Evolutionary conservation across 2,329 filamentous ascomycete genomes (phyloP).

Genomic region (Pseudogymnoascus sp.): DNA sequence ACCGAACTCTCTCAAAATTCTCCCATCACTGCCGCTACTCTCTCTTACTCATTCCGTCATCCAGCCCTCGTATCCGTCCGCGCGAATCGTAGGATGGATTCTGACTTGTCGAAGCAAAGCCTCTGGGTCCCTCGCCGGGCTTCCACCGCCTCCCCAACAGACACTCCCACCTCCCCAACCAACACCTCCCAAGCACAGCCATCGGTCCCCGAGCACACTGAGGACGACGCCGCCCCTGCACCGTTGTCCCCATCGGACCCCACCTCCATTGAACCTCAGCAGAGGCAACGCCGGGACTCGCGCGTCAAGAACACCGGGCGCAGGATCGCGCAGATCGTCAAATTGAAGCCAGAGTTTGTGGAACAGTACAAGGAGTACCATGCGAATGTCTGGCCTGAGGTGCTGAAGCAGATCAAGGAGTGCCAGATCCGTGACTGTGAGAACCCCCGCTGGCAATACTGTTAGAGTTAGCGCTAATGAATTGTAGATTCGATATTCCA

Average conservation of each 20-base stretch:
- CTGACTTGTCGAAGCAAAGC: constrained; percentile 1
- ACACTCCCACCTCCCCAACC: background rate
- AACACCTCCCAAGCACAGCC: background rate
- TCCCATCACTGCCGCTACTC: background rate
- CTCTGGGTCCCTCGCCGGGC: constrained; percentile 3
- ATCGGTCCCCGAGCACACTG: background rate
- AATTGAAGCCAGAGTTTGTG: constrained; percentile 58
- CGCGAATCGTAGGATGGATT: constrained; percentile 1
- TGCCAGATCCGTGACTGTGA: constrained; percentile 68
- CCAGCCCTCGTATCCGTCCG: background rate
- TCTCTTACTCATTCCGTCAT: background rate
- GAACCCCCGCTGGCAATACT: background rate
- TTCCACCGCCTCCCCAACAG: background rate
- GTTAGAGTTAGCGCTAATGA: background rate
- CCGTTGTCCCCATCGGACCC: background rate
- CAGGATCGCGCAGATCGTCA: constrained; percentile 65
- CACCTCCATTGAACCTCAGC: background rate
- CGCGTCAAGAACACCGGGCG: constrained; percentile 36
- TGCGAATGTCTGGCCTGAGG: constrained; percentile 68
- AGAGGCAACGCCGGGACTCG: background rate
- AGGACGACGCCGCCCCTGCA: background rate
- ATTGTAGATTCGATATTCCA: constrained; percentile 63
- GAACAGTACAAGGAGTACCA: constrained; percentile 68
- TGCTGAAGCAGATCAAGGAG: constrained; percentile 66
- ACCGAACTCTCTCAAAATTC: background rate